Conservation (phyloP, 1,139 yeast species). For the Kurtzmaniella quercitrusa region DNA sequence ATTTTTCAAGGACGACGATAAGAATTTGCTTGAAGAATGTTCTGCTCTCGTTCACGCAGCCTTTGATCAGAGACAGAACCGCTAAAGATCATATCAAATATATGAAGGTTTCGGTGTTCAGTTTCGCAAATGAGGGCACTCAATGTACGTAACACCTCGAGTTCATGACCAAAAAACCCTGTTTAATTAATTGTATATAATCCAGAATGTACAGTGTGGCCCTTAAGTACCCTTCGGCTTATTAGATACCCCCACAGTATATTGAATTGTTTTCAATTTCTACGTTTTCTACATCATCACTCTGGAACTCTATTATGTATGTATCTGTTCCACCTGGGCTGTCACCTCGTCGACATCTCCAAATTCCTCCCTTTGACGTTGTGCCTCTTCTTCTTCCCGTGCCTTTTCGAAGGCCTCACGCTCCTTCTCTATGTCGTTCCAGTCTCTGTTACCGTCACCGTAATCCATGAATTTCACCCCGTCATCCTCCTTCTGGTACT, state of each 20-base stretch:
- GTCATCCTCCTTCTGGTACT: slow-evolving; percentile 45
- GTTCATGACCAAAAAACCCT: too few species aligned
- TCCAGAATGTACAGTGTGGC: too few species aligned
- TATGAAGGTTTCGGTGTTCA: too few species aligned
- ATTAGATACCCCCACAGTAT: too few species aligned
- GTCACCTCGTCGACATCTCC: neutral
- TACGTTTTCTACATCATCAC: neutral
- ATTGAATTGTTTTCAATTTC: too few species aligned
- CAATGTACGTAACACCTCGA: too few species aligned
- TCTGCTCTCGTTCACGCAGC: neutral
- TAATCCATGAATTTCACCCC: slow-evolving; percentile 49
- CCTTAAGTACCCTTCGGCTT: too few species aligned
- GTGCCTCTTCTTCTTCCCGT: neutral
- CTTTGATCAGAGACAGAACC: neutral
- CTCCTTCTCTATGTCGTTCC: slow-evolving; percentile 2
- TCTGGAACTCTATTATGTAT: neutral
- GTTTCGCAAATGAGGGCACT: too few species aligned
- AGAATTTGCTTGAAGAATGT: slow-evolving; percentile 23
- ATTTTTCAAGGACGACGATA: slow-evolving; percentile 37
- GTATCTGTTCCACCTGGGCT: neutral
- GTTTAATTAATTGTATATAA: too few species aligned
- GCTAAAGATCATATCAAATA: too few species aligned
- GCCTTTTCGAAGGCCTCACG: slow-evolving; percentile 1
- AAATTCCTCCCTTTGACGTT: neutral
- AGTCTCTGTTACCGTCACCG: slow-evolving; percentile 37